These are phyloP conservation scores for Cyclotella distinguenda DNA, from an alignment of 108 stramenopile genomes.

Conservation along the genomic window DNA sequence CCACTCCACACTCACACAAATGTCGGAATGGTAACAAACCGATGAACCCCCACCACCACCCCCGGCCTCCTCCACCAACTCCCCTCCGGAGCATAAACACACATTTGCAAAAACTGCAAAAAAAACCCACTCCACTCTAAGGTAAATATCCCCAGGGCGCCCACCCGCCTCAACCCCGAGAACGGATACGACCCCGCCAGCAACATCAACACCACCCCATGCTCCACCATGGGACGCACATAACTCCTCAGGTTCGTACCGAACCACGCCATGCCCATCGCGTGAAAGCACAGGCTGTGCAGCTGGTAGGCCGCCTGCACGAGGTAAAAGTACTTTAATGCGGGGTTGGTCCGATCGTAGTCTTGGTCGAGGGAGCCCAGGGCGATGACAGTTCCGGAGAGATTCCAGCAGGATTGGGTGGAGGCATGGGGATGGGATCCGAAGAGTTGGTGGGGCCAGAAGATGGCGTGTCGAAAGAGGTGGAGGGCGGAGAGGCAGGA, in stretches of 20 bases:
- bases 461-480: conserved; percentile 59
- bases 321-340: conserved; percentile 67
- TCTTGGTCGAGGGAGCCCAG: conserved; percentile 55
- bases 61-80: conserved; percentile 27
- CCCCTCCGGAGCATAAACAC: conserved; percentile 63
- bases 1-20: conserved; percentile 47
- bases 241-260: conserved; percentile 47
- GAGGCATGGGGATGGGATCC: conserved; percentile 53
- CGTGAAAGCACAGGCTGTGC: conserved; percentile 73
- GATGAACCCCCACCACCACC: conserved; percentile 49
- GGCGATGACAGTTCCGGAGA: conserved; percentile 53
- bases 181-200: conserved; percentile 65
- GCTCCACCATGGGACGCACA: conserved; percentile 56
- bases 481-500: conserved; percentile 54
- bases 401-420: conserved; percentile 79
- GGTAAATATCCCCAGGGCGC: conserved; percentile 72
- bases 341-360: conserved; percentile 64
- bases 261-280: conserved; percentile 57
- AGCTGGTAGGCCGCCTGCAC: conserved; percentile 78
- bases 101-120: conserved; percentile 74
- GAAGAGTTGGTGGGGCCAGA: conserved; percentile 74
- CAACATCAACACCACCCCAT: conserved; percentile 58
- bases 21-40: conserved; percentile 60
- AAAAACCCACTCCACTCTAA: conserved; percentile 66
- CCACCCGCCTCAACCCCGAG: conserved; percentile 67